Evolutionary conservation across 2,329 filamentous ascomycete species (phyloP).

Genomic region (Decorospora gaudefroyi): DNA sequence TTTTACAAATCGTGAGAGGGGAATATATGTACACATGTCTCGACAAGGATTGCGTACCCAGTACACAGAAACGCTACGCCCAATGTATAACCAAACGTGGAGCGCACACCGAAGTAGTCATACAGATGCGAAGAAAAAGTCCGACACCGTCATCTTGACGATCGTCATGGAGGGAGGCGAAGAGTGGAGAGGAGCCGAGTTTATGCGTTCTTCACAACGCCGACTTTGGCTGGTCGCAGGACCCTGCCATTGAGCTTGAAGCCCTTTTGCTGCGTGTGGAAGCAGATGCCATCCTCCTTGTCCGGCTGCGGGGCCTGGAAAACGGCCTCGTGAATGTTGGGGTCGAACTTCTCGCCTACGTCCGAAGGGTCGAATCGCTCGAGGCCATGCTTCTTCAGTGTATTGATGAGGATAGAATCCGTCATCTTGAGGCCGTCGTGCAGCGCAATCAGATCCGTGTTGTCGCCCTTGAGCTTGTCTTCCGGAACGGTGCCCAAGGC

Average conservation of each 20-base stretch:
- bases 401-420: conserved; percentile 81
- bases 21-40: conserved; percentile 38
- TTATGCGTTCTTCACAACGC: conserved; percentile 82
- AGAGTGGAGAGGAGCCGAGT: conserved; percentile 3
- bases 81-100: conserved; percentile 22
- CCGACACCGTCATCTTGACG: not conserved
- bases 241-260: conserved; percentile 91
- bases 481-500: conserved; percentile 78
- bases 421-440: conserved; percentile 96
- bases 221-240: conserved; percentile 90
- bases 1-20: conserved; percentile 36
- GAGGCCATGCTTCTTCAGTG: conserved; percentile 90
- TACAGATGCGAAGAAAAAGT: conserved; percentile 24
- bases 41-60: conserved; percentile 3
- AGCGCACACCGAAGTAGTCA: conserved; percentile 24
- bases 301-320: conserved; percentile 88
- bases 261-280: conserved; percentile 92
- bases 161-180: not conserved
- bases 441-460: conserved; percentile 76
- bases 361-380: conserved; percentile 79
- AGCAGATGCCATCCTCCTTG: conserved; percentile 88
- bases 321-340: conserved; percentile 93
- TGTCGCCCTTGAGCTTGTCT: conserved; percentile 69
- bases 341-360: conserved; percentile 84
- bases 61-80: conserved; percentile 25